Percentiles rank a stretch among this genome's conserved stretches.
Evolutionary conservation across 2,329 filamentous ascomycete genomes (phyloP).

Genomic region (Amphichorda felina): DNA sequence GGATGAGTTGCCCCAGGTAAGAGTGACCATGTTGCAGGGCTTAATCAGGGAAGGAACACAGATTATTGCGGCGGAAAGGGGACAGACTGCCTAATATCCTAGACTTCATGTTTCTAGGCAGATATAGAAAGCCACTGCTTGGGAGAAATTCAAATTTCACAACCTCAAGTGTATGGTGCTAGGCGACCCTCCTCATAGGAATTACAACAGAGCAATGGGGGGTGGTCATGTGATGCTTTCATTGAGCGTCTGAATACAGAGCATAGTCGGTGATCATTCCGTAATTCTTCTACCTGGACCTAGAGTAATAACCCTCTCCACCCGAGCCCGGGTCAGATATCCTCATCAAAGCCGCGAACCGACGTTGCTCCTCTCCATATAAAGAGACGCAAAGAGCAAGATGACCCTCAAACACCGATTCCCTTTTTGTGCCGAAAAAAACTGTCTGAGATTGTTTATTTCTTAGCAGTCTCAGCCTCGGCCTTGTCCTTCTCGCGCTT

Average conservation of each 20-base stretch:
- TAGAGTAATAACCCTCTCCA: conserved; percentile 23
- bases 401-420: conserved; percentile 27
- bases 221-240: conserved; percentile 7
- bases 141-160: not conserved
- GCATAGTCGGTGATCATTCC: conserved; percentile 25
- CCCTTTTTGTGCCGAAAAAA: conserved; percentile 16
- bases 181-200: no score
- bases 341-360: conserved; percentile 22
- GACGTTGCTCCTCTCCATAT: conserved; percentile 18
- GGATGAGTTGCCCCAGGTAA: conserved; percentile 24
- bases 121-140: not conserved
- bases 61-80: conserved; percentile 21
- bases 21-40: conserved; percentile 29
- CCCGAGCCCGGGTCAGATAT: conserved; percentile 21
- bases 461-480: conserved; percentile 75
- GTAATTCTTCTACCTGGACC: conserved; percentile 28
- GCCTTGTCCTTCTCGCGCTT: conserved; percentile 87
- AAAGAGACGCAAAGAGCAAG: not conserved
- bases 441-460: conserved; percentile 44
- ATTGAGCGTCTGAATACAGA: conserved; percentile 18
- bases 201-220: conserved; percentile 1
- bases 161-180: no score
- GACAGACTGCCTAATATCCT: conserved; percentile 2
- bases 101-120: not conserved
- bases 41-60: conserved; percentile 38